A percentile compares a stretch with the other conserved stretches of the same genome.
phyloP scores from a whole-genome alignment of 2,329 filamentous ascomycete species.

The Fusarium anguioides region DNA sequence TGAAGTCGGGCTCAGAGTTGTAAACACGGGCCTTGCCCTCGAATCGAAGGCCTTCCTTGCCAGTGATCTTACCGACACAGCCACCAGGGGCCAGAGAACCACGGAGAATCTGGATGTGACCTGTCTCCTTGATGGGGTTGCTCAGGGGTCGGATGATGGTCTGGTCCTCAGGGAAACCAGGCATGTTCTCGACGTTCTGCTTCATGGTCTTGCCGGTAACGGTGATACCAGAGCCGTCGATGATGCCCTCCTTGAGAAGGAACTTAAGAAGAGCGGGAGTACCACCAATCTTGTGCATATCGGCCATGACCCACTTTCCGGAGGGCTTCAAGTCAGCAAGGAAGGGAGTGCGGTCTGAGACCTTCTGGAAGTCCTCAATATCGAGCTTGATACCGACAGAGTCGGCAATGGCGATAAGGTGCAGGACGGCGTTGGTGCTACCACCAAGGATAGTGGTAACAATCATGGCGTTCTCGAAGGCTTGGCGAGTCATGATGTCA shows the following conservation, averaged over 20 bases:
- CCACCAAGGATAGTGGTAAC: slow-evolving; percentile 85
- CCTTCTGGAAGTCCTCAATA: slow-evolving; percentile 86
- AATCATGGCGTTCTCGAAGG: slow-evolving; percentile 88
- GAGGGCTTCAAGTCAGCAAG: slow-evolving; percentile 86
- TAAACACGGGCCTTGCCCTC: slow-evolving; percentile 84
- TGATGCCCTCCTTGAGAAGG: slow-evolving; percentile 82
- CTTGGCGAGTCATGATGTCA: slow-evolving; percentile 82
- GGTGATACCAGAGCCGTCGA: slow-evolving; percentile 83
- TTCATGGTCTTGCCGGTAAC: slow-evolving; percentile 91
- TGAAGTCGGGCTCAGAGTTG: slow-evolving; percentile 84
- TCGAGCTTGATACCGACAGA: slow-evolving; percentile 83
- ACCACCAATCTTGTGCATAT: slow-evolving; percentile 86
- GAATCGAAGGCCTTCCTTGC: slow-evolving; percentile 89
- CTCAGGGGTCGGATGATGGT: slow-evolving; percentile 82
- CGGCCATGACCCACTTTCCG: slow-evolving; percentile 88
- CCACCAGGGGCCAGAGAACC: slow-evolving; percentile 88
- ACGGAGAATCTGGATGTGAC: slow-evolving; percentile 88
- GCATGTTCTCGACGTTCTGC: slow-evolving; percentile 82
- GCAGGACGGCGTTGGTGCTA: slow-evolving; percentile 87
- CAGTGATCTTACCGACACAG: slow-evolving; percentile 92
- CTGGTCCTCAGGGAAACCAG: slow-evolving; percentile 80
- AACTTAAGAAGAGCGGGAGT: slow-evolving; percentile 90
- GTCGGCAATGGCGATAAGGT: slow-evolving; percentile 86
- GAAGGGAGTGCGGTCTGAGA: slow-evolving; percentile 82
- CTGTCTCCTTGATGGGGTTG: slow-evolving; percentile 87